Evolutionary conservation across 495 filamentous ascomycete genomes (phyloP).

Genomic region (Usnea hakonensis): DNA sequence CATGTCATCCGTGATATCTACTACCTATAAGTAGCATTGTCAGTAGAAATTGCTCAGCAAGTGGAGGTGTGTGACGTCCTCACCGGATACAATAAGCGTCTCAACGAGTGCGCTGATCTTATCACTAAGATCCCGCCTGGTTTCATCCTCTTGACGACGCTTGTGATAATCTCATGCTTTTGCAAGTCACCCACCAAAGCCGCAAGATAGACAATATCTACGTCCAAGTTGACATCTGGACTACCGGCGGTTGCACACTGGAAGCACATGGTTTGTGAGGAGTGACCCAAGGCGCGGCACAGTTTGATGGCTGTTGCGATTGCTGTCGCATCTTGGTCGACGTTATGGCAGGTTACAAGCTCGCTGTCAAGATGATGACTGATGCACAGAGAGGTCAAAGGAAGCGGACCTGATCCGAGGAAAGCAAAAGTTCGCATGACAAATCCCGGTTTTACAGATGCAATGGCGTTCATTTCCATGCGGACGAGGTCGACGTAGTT

Average conservation of each 20-base stretch:
- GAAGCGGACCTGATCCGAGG: constrained; percentile 40
- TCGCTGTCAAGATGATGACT: constrained; percentile 12
- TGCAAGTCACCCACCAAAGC: constrained; percentile 36
- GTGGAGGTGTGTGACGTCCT: not conserved
- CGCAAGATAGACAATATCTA: constrained; percentile 40
- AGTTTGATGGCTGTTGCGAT: constrained; percentile 26
- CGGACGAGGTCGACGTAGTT: constrained; percentile 38
- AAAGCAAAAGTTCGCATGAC: constrained; percentile 25
- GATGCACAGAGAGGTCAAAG: constrained; percentile 34
- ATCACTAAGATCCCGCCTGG: constrained; percentile 34
- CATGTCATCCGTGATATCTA: constrained; percentile 22
- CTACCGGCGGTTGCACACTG: constrained; percentile 27
- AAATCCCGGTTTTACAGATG: constrained; percentile 18
- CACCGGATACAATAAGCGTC: constrained; percentile 40
- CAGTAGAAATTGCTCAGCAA: not conserved
- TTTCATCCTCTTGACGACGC: constrained; percentile 29
- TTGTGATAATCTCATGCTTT: constrained; percentile 31
- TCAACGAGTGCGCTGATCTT: constrained; percentile 36
- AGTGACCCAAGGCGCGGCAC: constrained; percentile 25
- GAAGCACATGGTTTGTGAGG: constrained; percentile 25
- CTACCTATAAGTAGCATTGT: constrained; percentile 18
- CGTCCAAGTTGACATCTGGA: constrained; percentile 22
- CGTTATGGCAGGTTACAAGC: constrained; percentile 20
- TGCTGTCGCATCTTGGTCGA: constrained; percentile 31
- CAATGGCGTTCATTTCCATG: constrained; percentile 34